Percentiles rank a stretch among this genome's conserved stretches.
Conservation (phyloP, 306 rosid genomes). For the Purshia tridentata region DNA sequence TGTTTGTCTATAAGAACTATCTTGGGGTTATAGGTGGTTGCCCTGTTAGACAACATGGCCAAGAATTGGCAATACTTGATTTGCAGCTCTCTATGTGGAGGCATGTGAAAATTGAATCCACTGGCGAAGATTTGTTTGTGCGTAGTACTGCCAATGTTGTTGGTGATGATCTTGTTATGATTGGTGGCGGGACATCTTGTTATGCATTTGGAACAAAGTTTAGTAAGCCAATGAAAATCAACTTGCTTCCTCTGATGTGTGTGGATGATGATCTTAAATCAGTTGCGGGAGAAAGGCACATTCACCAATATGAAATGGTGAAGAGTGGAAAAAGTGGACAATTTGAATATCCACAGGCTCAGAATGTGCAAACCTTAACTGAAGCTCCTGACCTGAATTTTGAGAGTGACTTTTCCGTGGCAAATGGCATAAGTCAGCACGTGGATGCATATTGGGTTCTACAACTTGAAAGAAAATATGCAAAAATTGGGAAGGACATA, state of each 20-base stretch:
- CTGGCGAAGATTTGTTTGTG: constrained; percentile 72
- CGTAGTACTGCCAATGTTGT: constrained; percentile 72
- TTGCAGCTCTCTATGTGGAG: constrained; percentile 55
- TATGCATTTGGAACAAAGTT: constrained; percentile 97
- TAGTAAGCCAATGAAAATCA: constrained; percentile 78
- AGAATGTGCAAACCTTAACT: constrained; percentile 30
- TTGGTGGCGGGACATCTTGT: constrained; percentile 95
- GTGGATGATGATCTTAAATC: constrained; percentile 36
- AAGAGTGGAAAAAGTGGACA: constrained; percentile 24
- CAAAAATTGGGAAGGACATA: constrained; percentile 79
- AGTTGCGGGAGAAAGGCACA: constrained; percentile 23
- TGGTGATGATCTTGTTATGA: constrained; percentile 67
- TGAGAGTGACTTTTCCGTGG: constrained; percentile 27
- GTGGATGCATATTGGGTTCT: constrained; percentile 51
- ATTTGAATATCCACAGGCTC: constrained; percentile 29
- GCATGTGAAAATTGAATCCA: constrained; percentile 62
- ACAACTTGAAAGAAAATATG: constrained; percentile 64
- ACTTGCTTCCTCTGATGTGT: constrained; percentile 42
- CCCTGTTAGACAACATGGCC: constrained; percentile 70
- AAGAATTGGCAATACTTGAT: constrained; percentile 81
- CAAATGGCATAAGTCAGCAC: constrained; percentile 31
- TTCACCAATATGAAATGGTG: constrained; percentile 32
- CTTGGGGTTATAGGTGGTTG: constrained; percentile 93
- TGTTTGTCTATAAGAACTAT: constrained; percentile 68
- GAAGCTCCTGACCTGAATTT: constrained; percentile 33